Evolutionary conservation across 495 filamentous ascomycete species (phyloP), one percentile per base, ranked within the genome.

Genomic region (Aspergillus coremiiformis): DNA sequence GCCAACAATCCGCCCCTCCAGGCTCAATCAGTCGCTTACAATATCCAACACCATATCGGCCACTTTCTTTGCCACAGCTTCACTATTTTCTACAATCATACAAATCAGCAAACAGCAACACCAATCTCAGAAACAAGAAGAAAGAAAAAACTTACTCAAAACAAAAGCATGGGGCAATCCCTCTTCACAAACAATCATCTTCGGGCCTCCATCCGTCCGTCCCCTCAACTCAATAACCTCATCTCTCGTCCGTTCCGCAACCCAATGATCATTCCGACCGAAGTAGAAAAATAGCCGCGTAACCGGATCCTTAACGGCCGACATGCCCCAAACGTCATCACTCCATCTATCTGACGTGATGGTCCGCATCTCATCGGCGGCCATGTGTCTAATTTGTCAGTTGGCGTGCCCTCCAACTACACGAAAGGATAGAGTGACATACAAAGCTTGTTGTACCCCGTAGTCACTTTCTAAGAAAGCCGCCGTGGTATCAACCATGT

Each of bases 111-210:
- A 5, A 37, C 15, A 19, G 20, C 33, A 39, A 15, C n/a, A 17
- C 11, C 4, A 8, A 51, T 7, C n/a, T 23, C 8, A 10, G 19
- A 20, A 7, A 30, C 12, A 51, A 49, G 32, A 20, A 52, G 39
- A 47, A 0, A 30, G 23, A 46, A 51, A 39, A 39, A 49, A 79
- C 83, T 79, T 60, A 86, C 83, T 74, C 45, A 92, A 78, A 65
- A 85, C 90, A 68, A 96, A 96, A 0, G 77, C 86, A 77, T 95
- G 90, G 30, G 85, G 85, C 53, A 91, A 69, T 0, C 78, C 78
- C 21, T 80, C 76, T 55, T 89, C 79, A 63, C 89, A 88, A 58
- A 95, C 76, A 49, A 86, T 59, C 77, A 94, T 84, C 52, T 59
- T 72, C 11, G 85, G 83, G 51, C 83, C 84, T 32, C 75, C 69